Conservation (phyloP, 441 rosid species). For the Jatropha podagrica region DNA sequence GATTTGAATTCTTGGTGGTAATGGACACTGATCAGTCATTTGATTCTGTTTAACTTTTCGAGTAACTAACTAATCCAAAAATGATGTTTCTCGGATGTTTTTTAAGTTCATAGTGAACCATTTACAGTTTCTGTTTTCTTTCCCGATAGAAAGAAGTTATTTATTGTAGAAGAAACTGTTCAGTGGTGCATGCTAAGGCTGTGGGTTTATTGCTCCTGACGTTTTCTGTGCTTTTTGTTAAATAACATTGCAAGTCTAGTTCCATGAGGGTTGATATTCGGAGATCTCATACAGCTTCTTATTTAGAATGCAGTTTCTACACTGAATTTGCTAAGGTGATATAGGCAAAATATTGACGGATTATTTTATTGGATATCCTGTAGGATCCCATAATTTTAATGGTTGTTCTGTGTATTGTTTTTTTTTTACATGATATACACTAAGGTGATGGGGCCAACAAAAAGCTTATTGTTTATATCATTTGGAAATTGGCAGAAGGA, state of each 20-base stretch:
- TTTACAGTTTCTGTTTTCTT: neutral
- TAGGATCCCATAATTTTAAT: constrained; percentile 4
- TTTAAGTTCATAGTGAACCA: neutral
- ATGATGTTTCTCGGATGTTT: neutral
- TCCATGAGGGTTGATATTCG: neutral
- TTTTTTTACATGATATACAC: neutral
- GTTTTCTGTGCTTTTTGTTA: neutral
- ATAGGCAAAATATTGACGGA: neutral
- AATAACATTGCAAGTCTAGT: neutral
- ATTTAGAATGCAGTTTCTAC: neutral
- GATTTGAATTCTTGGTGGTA: neutral
- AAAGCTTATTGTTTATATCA: neutral
- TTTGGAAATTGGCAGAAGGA: neutral
- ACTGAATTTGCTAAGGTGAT: neutral
- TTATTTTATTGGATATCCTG: neutral
- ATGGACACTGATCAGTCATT: neutral
- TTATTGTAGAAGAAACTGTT: neutral
- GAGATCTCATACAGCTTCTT: neutral
- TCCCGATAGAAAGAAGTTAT: neutral
- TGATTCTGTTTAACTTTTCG: neutral
- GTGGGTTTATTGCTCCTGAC: neutral
- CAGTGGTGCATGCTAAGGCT: neutral
- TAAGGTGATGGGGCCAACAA: neutral
- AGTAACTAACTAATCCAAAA: neutral
- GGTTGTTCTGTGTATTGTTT: neutral